phyloP scores from a whole-genome alignment of 1,284 basidiomycete species.

The Rhodotorula sp. region DNA sequence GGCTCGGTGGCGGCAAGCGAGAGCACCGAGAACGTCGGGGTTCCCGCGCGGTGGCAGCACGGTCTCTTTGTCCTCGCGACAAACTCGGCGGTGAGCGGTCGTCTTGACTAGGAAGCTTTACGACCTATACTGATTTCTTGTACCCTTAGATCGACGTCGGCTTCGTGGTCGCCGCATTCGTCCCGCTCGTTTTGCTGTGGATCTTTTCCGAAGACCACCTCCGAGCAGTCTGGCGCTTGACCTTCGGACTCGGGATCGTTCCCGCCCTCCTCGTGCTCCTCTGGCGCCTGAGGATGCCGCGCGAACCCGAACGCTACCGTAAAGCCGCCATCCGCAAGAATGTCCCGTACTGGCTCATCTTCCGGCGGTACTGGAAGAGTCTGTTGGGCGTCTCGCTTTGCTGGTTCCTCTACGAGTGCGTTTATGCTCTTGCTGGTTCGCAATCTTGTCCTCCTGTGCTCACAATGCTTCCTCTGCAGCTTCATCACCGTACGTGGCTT shows the following conservation, averaged over 20 bases:
- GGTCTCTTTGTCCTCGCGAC: conserved; percentile 82
- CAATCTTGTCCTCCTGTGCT: not conserved
- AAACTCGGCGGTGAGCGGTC: conserved; percentile 53
- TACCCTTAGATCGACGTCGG: conserved; percentile 66
- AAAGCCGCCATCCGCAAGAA: conserved; percentile 69
- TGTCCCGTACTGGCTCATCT: conserved; percentile 73
- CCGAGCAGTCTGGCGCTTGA: conserved; percentile 80
- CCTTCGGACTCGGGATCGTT: conserved; percentile 80
- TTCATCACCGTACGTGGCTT: conserved; percentile 5
- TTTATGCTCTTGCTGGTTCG: not conserved
- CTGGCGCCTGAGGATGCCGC: conserved; percentile 77
- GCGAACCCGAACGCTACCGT: conserved; percentile 69
- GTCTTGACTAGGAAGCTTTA: not conserved
- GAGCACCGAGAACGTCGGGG: conserved; percentile 74
- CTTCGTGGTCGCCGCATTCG: conserved; percentile 70
- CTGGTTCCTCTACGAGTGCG: conserved; percentile 72
- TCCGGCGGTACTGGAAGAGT: conserved; percentile 72
- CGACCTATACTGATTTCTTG: not conserved
- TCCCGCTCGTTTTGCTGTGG: conserved; percentile 79
- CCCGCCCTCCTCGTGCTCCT: conserved; percentile 77
- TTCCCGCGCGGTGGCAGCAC: conserved; percentile 76
- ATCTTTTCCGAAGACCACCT: conserved; percentile 81
- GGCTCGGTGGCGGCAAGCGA: conserved; percentile 89
- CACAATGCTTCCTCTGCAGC: not conserved
- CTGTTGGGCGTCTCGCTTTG: conserved; percentile 44